Percentiles rank a stretch among this genome's conserved stretches.
Evolutionary conservation across 257 asterid genomes (phyloP).

Genomic region (Fraxinus cuspidata): DNA sequence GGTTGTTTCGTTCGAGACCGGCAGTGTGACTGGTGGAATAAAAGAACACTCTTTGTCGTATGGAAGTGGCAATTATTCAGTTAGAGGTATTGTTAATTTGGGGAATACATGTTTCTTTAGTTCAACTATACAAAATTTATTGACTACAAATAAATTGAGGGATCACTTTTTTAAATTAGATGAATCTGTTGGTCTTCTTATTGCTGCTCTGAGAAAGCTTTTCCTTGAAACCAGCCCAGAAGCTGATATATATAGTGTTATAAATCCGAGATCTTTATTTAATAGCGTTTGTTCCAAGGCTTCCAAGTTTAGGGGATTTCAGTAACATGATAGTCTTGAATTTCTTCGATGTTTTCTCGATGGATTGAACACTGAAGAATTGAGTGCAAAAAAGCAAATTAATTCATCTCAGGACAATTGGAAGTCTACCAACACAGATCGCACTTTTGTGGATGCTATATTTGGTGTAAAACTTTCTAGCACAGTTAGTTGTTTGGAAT

Average conservation of each 20-base stretch:
- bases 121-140: conserved; percentile 76
- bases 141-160: conserved; percentile 59
- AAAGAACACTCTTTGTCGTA: conserved; percentile 40
- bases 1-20: conserved; percentile 76
- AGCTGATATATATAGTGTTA: conserved; percentile 46
- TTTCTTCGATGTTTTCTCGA: conserved; percentile 86
- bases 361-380: conserved; percentile 71
- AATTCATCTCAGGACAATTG: conserved; percentile 38
- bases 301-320: conserved; percentile 89
- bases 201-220: conserved; percentile 64
- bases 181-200: conserved; percentile 67
- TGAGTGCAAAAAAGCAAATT: conserved; percentile 45
- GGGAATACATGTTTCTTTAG: conserved; percentile 97
- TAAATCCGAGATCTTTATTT: conserved; percentile 73
- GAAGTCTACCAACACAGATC: conserved; percentile 33
- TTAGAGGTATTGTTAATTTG: conserved; percentile 82
- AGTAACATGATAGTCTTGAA: conserved; percentile 96
- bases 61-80: conserved; percentile 37
- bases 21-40: conserved; percentile 46
- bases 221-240: conserved; percentile 54
- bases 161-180: conserved; percentile 55
- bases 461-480: conserved; percentile 88
- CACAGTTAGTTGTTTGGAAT: conserved; percentile 77
- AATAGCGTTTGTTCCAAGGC: conserved; percentile 73
- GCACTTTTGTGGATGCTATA: conserved; percentile 66